phyloP scores from a whole-genome alignment of 148 eudicot genomes.

The Chenopodium suecicum region DNA sequence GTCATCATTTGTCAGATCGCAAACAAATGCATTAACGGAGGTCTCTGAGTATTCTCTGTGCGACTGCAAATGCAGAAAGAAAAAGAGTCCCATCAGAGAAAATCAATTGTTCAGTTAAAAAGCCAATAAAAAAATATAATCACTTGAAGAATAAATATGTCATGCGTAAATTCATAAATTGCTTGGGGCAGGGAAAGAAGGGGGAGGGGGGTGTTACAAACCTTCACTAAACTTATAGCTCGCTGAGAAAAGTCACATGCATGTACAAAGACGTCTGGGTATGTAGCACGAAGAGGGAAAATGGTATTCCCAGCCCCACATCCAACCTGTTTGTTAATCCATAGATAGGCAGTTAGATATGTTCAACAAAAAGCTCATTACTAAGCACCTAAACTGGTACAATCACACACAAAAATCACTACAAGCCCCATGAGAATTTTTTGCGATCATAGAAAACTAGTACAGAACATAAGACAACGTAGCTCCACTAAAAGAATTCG shows the following conservation, averaged over 20 bases:
- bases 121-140: background rate
- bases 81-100: background rate
- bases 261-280: constrained; percentile 68
- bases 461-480: background rate
- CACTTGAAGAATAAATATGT: background rate
- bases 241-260: constrained; percentile 97
- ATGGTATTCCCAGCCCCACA: constrained; percentile 98
- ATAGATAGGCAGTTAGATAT: background rate
- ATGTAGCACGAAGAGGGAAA: constrained; percentile 80
- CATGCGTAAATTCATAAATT: background rate
- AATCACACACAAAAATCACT: background rate
- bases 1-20: constrained; percentile 86
- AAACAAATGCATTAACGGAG: constrained; percentile 79
- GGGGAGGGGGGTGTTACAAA: constrained; percentile 24
- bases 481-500: background rate
- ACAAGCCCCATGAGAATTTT: background rate
- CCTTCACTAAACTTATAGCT: constrained; percentile 89
- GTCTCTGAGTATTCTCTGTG: constrained; percentile 72
- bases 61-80: constrained; percentile 38
- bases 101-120: too few species aligned
- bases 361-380: background rate
- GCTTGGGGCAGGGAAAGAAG: background rate
- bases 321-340: constrained; percentile 62
- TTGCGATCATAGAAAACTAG: background rate
- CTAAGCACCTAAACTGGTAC: background rate